Base-by-base conservation (phyloP, 108 stramenopile species). In the Nitzschia sp. region DNA sequence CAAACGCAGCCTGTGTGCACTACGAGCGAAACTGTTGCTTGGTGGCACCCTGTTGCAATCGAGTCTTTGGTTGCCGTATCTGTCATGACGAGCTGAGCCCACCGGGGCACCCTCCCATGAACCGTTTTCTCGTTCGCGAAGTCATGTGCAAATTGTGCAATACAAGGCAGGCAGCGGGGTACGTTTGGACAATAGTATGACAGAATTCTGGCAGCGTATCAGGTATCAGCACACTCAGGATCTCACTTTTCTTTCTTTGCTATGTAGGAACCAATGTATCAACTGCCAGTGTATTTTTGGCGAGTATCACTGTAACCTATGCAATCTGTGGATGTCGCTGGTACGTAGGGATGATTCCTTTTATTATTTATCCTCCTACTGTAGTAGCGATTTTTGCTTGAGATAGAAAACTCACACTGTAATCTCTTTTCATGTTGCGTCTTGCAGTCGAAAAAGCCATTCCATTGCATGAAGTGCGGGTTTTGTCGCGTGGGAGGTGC, bases 251-350 rank as follows among this genome's bases (percentile, higher is more conserved):
- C 3, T 27, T 46, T 9, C 32, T 32, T 28, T 30, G 58, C n/a
- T n/a, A n/a, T 33, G 52, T 61, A 91, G 88, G 27, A 94, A 94
- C 53, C 68, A 77, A 59, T 94, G 93, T 59, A 78, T 90, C 73
- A 89, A 82, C 53, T 94, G 93, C 66, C 72, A 83, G n/a, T 63
- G 76, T 2, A 63, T 77, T 32, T 94, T 94, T 69, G 93, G 90
- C 25, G 87, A 94, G 50, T 94, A 91, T 67, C 90, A 91, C 60
- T 94, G 93, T 53, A 71, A 74, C 55, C 79, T 88, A 38, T 94
- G 93, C 64, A 94, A 94, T 58, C 79, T 94, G 1, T 94, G 93
- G 93, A 94, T 94, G 93, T 75, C 78, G n/a, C 35, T 67, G 74
- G 78, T 73, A 79, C 9, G 81, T 69, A 11, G n/a, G n/a, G n/a